Evolutionary conservation across 257 asterid species (phyloP).

Genomic region (Knoxia roxburghii): DNA sequence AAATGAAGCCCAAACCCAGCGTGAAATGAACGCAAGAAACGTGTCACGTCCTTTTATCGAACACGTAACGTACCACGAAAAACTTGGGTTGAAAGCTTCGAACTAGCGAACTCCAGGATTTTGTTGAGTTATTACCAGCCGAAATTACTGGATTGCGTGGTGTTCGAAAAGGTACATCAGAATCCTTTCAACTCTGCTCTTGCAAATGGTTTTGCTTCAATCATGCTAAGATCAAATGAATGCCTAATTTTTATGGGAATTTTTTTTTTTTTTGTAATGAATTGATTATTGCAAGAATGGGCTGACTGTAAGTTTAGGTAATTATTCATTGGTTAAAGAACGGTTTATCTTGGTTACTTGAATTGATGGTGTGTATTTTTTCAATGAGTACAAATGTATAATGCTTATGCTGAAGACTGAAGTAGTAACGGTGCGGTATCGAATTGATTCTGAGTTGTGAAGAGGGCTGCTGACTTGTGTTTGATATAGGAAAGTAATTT

Average conservation of each 20-base stretch:
- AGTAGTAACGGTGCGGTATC: not conserved
- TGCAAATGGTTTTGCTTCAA: not conserved
- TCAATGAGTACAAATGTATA: not conserved
- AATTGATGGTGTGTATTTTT: not conserved
- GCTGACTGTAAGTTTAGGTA: not conserved
- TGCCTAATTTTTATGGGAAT: not conserved
- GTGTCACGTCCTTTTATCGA: slow-evolving; percentile 6
- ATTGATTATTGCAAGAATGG: not conserved
- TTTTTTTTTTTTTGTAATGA: too few relatives aligned
- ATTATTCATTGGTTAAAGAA: not conserved
- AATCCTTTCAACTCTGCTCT: too few relatives aligned
- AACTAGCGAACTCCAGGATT: too few relatives aligned
- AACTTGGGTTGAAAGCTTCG: not conserved
- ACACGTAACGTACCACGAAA: slow-evolving; percentile 2
- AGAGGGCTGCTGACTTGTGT: not conserved
- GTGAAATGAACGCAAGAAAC: slow-evolving; percentile 23
- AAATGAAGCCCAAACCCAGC: too few relatives aligned
- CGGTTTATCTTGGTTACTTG: not conserved
- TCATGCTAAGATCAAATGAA: not conserved
- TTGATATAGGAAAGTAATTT: not conserved
- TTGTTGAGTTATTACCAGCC: not conserved
- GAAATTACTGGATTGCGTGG: not conserved
- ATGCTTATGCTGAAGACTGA: not conserved
- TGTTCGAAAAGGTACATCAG: too few relatives aligned
- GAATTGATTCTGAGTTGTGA: not conserved